These are phyloP conservation scores for Abelmoschus esculentus DNA, from an alignment of 345 rosid species.

Conservation along the genomic window DNA sequence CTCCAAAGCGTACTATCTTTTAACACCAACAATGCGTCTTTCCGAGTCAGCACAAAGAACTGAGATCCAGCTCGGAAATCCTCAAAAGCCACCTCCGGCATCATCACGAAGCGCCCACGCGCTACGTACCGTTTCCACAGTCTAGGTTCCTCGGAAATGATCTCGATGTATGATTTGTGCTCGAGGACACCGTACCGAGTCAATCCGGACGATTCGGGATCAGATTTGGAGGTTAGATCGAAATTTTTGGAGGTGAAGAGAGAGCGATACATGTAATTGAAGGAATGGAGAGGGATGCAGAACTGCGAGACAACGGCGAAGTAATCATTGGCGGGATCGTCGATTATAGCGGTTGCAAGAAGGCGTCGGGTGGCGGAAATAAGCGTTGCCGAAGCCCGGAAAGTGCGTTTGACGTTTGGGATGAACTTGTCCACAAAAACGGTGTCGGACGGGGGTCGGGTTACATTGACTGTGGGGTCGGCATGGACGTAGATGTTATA, in stretches of 20 bases:
- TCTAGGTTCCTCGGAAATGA: slow-evolving; percentile 49
- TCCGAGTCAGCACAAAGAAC: slow-evolving; percentile 77
- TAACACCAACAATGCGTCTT: slow-evolving; percentile 60
- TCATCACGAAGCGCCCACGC: slow-evolving; percentile 64
- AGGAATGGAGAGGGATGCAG: slow-evolving; percentile 80
- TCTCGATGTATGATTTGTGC: slow-evolving; percentile 73
- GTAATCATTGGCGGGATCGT: slow-evolving; percentile 79
- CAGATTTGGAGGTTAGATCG: slow-evolving; percentile 29
- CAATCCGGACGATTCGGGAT: slow-evolving; percentile 13
- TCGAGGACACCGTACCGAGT: slow-evolving; percentile 39
- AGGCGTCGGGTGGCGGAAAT: slow-evolving; percentile 90
- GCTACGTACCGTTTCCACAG: slow-evolving; percentile 82
- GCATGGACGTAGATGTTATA: slow-evolving; percentile 87
- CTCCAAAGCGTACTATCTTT: slow-evolving; percentile 69
- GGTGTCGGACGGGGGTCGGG: slow-evolving; percentile 6
- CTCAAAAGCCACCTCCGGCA: slow-evolving; percentile 71
- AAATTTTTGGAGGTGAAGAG: slow-evolving; percentile 42
- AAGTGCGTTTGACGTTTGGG: slow-evolving; percentile 53
- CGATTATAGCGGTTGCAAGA: slow-evolving; percentile 74
- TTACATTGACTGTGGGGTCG: slow-evolving; percentile 36
- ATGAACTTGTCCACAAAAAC: slow-evolving; percentile 48
- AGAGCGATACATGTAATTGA: slow-evolving; percentile 55
- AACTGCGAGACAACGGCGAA: slow-evolving; percentile 81
- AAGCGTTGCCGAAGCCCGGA: slow-evolving; percentile 80
- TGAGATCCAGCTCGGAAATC: slow-evolving; percentile 82